Percentiles rank a stretch among this genome's conserved stretches.
Conservation (phyloP, 805 yeast species). For the Pichia nakasei region DNA sequence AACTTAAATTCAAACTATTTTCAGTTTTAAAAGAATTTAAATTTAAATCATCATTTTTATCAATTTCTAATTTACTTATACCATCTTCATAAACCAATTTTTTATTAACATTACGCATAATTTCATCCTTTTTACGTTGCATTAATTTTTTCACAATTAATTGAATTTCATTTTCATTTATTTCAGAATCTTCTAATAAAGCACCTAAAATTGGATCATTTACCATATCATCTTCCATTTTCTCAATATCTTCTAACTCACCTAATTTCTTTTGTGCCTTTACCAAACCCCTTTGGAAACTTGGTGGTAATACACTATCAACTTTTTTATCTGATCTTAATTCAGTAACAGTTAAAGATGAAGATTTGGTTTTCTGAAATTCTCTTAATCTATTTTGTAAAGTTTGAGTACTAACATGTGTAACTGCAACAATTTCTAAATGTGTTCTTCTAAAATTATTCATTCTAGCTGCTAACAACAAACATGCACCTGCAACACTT, state of each 20-base stretch:
- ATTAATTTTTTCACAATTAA: constrained; percentile 23
- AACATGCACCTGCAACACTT: constrained; percentile 96
- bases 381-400: constrained; percentile 85
- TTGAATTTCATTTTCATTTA: constrained; percentile 38
- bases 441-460: constrained; percentile 88
- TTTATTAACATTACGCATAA: constrained; percentile 11
- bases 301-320: constrained; percentile 68
- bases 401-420: constrained; percentile 92
- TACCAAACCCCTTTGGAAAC: constrained; percentile 55
- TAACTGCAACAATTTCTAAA: constrained; percentile 87
- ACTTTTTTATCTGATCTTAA: constrained; percentile 46
- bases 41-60: constrained; percentile 1
- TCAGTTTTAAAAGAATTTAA: constrained; percentile 6
- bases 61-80: constrained; percentile 7
- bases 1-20: constrained; percentile 1
- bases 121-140: constrained; percentile 20
- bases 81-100: constrained; percentile 12
- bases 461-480: constrained; percentile 91
- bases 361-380: constrained; percentile 71
- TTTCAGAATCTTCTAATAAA: constrained; percentile 34
- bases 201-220: constrained; percentile 37
- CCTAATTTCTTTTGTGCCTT: constrained; percentile 31
- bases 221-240: constrained; percentile 31
- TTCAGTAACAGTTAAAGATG: constrained; percentile 58
- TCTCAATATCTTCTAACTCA: constrained; percentile 24